Conservation (phyloP, 2,329 filamentous ascomycete genomes). For the Neoascochyta sp. region DNA sequence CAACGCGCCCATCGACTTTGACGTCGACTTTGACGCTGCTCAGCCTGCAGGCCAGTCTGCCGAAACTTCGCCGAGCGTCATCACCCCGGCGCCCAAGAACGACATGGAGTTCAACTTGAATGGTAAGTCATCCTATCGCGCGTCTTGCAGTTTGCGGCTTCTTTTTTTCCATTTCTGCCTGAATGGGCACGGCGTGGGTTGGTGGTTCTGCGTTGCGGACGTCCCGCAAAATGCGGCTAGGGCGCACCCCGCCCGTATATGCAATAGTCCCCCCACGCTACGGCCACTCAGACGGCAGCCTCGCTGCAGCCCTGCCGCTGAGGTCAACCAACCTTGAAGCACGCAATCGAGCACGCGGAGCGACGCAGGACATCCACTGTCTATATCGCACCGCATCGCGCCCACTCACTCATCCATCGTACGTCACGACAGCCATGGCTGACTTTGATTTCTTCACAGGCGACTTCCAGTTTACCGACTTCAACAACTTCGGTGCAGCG, state of each 20-base stretch:
- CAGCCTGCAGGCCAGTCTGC: conserved; percentile 11
- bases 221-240: conserved; percentile 4
- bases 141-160: conserved; percentile 6
- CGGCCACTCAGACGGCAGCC: conserved; percentile 23
- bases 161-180: conserved; percentile 2
- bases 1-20: conserved; percentile 23
- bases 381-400: conserved; percentile 4
- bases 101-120: conserved; percentile 37
- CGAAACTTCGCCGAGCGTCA: conserved; percentile 13
- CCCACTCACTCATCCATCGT: conserved; percentile 1
- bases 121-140: conserved; percentile 22
- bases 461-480: conserved; percentile 48
- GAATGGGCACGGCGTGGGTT: conserved; percentile 10
- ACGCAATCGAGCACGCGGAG: conserved; percentile 30
- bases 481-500: conserved; percentile 39
- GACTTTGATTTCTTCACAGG: conserved; percentile 37
- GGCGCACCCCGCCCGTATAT: conserved; percentile 7
- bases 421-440: conserved; percentile 25
- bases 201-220: conserved; percentile 11
- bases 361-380: conserved; percentile 3
- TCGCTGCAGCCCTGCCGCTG: conserved; percentile 19
- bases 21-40: conserved; percentile 27
- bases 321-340: conserved; percentile 26
- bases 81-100: conserved; percentile 15
- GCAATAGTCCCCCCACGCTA: conserved; percentile 29